phyloP scores from a whole-genome alignment of 257 asterid species.

The Fraxinus excelsior region DNA sequence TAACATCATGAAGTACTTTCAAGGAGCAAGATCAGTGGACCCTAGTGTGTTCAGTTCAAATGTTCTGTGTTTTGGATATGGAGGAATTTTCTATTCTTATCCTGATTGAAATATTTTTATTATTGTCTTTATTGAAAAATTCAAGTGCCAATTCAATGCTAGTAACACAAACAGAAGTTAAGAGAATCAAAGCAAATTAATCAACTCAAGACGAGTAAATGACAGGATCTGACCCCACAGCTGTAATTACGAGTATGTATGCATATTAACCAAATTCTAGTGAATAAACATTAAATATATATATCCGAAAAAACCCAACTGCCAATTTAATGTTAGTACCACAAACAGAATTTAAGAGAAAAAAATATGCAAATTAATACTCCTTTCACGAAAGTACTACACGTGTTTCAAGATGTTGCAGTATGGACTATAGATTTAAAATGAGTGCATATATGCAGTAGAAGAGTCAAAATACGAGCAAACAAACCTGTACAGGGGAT shows the following conservation, averaged over 20 bases:
- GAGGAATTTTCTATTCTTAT: not conserved
- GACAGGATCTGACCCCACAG: not conserved
- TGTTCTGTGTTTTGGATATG: not conserved
- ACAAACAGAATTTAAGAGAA: no score
- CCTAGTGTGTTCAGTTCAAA: not conserved
- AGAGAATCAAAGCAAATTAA: not conserved
- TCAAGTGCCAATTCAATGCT: not conserved
- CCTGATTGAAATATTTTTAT: not conserved
- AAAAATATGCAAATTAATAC: no score
- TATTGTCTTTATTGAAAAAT: not conserved
- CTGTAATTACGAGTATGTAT: not conserved
- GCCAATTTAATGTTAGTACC: no score
- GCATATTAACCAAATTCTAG: not conserved
- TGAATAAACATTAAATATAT: no score
- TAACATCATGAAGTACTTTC: not conserved
- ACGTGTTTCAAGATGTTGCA: not conserved
- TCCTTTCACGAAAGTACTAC: not conserved
- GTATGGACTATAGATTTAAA: not conserved
- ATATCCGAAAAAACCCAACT: not conserved
- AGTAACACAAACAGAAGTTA: not conserved
- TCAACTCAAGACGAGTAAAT: not conserved
- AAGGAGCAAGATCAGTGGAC: not conserved
- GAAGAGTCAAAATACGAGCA: not conserved
- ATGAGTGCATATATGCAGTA: not conserved
- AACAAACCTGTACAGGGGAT: conserved; percentile 61